Conservation (phyloP, 2,329 filamentous ascomycete genomes). For the Penicillium digitatum region DNA sequence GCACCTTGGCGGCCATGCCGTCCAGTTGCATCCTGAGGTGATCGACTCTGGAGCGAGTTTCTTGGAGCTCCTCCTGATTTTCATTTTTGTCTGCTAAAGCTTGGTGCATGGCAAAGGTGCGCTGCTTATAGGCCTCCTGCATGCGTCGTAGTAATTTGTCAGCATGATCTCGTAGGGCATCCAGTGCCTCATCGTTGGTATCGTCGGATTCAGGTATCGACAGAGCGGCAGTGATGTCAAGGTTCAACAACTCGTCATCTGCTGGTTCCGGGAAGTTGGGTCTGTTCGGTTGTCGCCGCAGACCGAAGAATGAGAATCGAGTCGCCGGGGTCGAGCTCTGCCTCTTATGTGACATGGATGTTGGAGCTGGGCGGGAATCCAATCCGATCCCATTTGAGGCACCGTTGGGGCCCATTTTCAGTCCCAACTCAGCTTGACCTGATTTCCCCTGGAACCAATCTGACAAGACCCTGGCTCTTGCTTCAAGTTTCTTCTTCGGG, state of each 20-base stretch:
- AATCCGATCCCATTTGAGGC: slow-evolving; percentile 12
- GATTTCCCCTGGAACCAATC: slow-evolving; percentile 54
- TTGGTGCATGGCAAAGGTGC: slow-evolving; percentile 49
- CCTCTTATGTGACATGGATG: slow-evolving; percentile 13
- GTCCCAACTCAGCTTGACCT: slow-evolving; percentile 46
- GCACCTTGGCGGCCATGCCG: slow-evolving; percentile 54
- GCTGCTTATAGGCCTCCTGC: slow-evolving; percentile 55
- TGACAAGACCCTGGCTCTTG: slow-evolving; percentile 39
- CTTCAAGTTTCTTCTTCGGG: slow-evolving; percentile 31
- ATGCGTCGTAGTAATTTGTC: slow-evolving; percentile 53
- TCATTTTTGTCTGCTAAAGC: slow-evolving; percentile 54
- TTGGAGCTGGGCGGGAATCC: slow-evolving; percentile 7
- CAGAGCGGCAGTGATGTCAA: slow-evolving; percentile 53
- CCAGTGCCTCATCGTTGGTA: slow-evolving; percentile 52
- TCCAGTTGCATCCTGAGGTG: slow-evolving; percentile 60
- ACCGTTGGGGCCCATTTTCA: slow-evolving; percentile 27
- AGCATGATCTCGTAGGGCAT: slow-evolving; percentile 55
- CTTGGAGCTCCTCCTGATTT: slow-evolving; percentile 59
- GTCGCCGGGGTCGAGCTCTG: slow-evolving; percentile 24
- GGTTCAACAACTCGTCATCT: slow-evolving; percentile 52
- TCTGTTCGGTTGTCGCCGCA: slow-evolving; percentile 32
- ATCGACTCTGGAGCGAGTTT: slow-evolving; percentile 54
- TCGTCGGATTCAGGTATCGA: slow-evolving; percentile 51
- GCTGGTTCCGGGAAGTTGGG: slow-evolving; percentile 35
- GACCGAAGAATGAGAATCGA: slow-evolving; percentile 44